These are phyloP conservation scores for Gracilaria gracilis DNA, from an alignment of 23 red algal species.

Conservation along the genomic window DNA sequence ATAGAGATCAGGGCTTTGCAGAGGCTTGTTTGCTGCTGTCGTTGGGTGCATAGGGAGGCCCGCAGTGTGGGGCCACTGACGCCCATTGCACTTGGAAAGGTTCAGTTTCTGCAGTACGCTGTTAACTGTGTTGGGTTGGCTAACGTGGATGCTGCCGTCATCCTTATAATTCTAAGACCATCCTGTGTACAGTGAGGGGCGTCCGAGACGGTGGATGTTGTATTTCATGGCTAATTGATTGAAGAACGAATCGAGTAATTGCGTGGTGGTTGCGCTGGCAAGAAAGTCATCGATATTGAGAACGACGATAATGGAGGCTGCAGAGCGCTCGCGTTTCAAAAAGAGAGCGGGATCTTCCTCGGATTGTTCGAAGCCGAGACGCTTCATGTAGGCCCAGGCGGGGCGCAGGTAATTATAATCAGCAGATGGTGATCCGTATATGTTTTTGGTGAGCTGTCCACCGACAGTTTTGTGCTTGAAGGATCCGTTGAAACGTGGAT, in stretches of 20 bases:
- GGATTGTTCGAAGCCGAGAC: neutral
- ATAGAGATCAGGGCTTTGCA: neutral
- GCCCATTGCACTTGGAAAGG: neutral
- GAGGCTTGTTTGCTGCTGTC: neutral
- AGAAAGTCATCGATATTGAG: slow-evolving; percentile 36
- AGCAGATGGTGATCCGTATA: slow-evolving; percentile 24
- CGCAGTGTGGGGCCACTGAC: neutral
- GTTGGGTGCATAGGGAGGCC: neutral
- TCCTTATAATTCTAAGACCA: neutral
- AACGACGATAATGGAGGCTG: neutral
- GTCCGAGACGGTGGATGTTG: neutral
- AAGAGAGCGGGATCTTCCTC: neutral
- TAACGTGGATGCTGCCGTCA: neutral
- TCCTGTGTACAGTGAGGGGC: neutral
- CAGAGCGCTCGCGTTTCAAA: neutral
- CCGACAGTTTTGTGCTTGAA: neutral
- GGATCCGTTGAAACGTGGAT: slow-evolving; percentile 20
- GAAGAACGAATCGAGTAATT: neutral
- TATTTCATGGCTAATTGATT: neutral
- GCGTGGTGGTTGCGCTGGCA: neutral
- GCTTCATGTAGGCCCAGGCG: neutral
- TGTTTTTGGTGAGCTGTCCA: neutral
- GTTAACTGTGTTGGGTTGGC: neutral
- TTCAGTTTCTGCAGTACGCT: neutral
- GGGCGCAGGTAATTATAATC: neutral